Evolutionary conservation across 495 filamentous ascomycete species (phyloP).

Genomic region (Neurospora africana): DNA sequence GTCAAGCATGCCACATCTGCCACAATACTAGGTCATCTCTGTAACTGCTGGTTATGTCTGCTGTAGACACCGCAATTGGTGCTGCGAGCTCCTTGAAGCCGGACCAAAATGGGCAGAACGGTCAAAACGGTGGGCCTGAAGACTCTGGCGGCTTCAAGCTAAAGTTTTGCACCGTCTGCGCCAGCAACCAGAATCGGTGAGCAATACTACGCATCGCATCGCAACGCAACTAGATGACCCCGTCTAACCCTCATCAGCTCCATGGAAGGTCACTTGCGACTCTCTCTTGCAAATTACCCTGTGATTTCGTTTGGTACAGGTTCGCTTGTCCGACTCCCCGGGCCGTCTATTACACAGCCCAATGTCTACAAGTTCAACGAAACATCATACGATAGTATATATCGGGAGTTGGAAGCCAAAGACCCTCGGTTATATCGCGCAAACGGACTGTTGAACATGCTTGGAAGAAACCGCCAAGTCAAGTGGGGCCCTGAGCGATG

Average conservation of each 20-base stretch:
- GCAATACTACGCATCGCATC: constrained; percentile 7
- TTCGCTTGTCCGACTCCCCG: constrained; percentile 86
- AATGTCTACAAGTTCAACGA: constrained; percentile 97
- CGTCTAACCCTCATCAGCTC: constrained; percentile 40
- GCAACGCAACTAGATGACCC: neutral
- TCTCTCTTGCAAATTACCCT: constrained; percentile 77
- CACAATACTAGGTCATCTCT: neutral
- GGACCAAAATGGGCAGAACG: neutral
- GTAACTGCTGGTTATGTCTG: neutral
- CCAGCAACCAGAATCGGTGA: constrained; percentile 90
- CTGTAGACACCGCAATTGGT: constrained; percentile 27
- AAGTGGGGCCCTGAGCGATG: constrained; percentile 96
- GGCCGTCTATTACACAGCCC: constrained; percentile 80
- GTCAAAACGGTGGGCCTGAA: constrained; percentile 30
- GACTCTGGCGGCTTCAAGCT: constrained; percentile 56
- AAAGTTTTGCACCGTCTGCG: constrained; percentile 97
- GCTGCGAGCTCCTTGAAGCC: constrained; percentile 15
- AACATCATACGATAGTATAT: constrained; percentile 87
- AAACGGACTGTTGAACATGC: constrained; percentile 92
- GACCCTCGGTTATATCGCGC: constrained; percentile 81
- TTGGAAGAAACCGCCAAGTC: constrained; percentile 79
- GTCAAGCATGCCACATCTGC: neutral
- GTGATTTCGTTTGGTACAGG: constrained; percentile 98
- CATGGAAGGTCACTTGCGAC: constrained; percentile 93
- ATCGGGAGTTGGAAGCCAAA: constrained; percentile 72